Evolutionary conservation across 345 rosid species (phyloP), one percentile per base, ranked within the genome.

Genomic region (Garcia nutans): DNA sequence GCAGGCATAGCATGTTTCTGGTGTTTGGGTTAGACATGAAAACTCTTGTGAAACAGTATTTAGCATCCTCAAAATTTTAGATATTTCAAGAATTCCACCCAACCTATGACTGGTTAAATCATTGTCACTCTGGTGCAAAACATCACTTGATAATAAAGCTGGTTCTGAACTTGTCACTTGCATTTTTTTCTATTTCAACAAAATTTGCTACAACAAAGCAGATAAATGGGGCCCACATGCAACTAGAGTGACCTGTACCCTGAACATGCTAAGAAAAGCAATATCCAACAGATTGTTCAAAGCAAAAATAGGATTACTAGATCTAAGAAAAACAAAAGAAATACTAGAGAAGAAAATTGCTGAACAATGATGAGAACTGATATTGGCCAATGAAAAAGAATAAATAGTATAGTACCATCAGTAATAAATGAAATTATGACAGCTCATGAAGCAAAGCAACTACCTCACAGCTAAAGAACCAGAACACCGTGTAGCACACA

Each of bases 401-500:
- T 16, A 9, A 47, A 11, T 11, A 6, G 42, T 45, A 57, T 15
- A 57, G 50, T 58, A 41, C 57, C 58, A 73, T 52, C 3, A 81
- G 5, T 47, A 12, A 65, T 10, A 72, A 60, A 71, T 47, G 62
- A 73, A 47, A 67, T 23, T 45, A 8, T 58, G 33, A 63, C 24
- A 61, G 50, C 62, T 64, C 22, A 71, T 65, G 54, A 62, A 73
- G 75, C 66, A 77, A 80, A 78, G 80, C 41, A 78, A 76, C 57
- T 83, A 95, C 99, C 97, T 89, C 74, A 90, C 97, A 62, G 99
- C 97, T 78, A 95, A 84, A 81, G 97, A 92, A 68, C 97, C 99
- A 67, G 97, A 95, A 90, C 97, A 95, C 55, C 97, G 97, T 68
- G 97, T 92, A 70, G 99, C 95, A 83, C 97, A 92, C 99, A 92